These are phyloP conservation scores for Naganishia vaughanmartiniae DNA, from an alignment of 768 basidiomycete genomes.

Conservation along the genomic window DNA sequence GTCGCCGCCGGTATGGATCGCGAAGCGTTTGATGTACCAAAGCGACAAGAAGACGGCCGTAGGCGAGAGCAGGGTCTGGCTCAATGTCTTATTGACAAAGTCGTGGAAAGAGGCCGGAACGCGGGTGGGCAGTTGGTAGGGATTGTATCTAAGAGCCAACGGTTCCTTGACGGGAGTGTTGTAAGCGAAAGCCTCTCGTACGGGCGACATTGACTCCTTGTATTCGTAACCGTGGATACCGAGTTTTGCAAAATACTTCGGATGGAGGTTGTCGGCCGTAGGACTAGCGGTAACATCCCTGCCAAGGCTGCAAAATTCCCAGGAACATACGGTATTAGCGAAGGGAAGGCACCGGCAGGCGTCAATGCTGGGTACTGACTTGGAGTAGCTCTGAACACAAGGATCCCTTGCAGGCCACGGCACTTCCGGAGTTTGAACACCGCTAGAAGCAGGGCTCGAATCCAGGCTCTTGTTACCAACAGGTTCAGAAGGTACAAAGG, in stretches of 20 bases:
- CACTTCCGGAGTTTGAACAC: slow-evolving; percentile 1
- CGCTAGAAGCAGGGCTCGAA: slow-evolving; percentile 7
- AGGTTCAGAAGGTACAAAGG: slow-evolving; percentile 29
- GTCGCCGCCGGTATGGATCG: slow-evolving; percentile 37
- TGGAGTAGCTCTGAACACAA: slow-evolving; percentile 3
- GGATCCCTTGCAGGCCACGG: slow-evolving; percentile 16
- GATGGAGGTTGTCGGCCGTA: slow-evolving; percentile 17
- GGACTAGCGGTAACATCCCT: slow-evolving; percentile 20
- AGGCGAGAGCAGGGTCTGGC: slow-evolving; percentile 38
- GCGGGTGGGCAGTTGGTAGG: slow-evolving; percentile 29
- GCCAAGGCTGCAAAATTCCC: slow-evolving; percentile 7
- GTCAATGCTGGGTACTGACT: not conserved
- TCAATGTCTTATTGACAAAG: slow-evolving; percentile 37
- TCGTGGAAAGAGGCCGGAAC: slow-evolving; percentile 31
- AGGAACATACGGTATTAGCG: slow-evolving; percentile 5
- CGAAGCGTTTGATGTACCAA: slow-evolving; percentile 37
- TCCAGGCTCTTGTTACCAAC: not conserved
- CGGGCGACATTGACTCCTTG: slow-evolving; percentile 20
- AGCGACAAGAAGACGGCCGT: slow-evolving; percentile 37
- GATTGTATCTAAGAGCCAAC: slow-evolving; percentile 26
- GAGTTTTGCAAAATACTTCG: slow-evolving; percentile 25
- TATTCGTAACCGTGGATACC: slow-evolving; percentile 21
- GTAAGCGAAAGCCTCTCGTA: not conserved
- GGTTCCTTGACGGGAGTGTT: slow-evolving; percentile 17
- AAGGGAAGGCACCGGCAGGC: not conserved